phyloP scores from a whole-genome alignment of 192 early-diverging fungal species.

The Linnemannia hyalina region DNA sequence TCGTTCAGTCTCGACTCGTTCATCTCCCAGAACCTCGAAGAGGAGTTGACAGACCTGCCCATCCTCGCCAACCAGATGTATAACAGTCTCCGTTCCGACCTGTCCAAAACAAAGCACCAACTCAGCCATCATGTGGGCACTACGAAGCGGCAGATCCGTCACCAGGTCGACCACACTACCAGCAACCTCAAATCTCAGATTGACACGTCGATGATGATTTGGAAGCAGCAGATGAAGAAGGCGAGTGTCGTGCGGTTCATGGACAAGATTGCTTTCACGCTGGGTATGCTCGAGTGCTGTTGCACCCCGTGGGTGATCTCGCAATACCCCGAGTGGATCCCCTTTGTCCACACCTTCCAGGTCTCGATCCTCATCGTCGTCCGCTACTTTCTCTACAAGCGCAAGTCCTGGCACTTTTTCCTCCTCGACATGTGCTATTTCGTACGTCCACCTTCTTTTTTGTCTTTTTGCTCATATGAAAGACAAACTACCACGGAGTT shows the following conservation, averaged over 20 bases:
- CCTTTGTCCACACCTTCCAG: slow-evolving; percentile 67
- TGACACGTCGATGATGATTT: slow-evolving; percentile 42
- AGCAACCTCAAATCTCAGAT: slow-evolving; percentile 44
- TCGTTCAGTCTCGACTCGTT: slow-evolving; percentile 54
- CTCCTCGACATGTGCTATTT: slow-evolving; percentile 73
- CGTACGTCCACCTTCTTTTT: slow-evolving; percentile 13
- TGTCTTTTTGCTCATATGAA: neutral
- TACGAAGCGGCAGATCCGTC: slow-evolving; percentile 36
- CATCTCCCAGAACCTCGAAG: slow-evolving; percentile 52
- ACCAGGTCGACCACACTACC: slow-evolving; percentile 36
- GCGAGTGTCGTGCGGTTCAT: slow-evolving; percentile 63
- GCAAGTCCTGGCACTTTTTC: slow-evolving; percentile 71
- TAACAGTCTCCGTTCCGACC: slow-evolving; percentile 32
- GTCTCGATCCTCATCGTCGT: slow-evolving; percentile 55
- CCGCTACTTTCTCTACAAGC: slow-evolving; percentile 69
- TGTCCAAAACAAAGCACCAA: slow-evolving; percentile 43
- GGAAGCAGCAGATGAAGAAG: slow-evolving; percentile 50
- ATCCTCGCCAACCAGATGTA: slow-evolving; percentile 48
- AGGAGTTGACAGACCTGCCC: slow-evolving; percentile 43
- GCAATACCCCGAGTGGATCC: slow-evolving; percentile 67
- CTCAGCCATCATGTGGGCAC: slow-evolving; percentile 40
- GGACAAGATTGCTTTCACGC: slow-evolving; percentile 76
- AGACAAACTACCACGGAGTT: neutral
- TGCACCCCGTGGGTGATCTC: slow-evolving; percentile 64
- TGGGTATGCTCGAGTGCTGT: slow-evolving; percentile 76